Evolutionary conservation across 495 filamentous ascomycete genomes (phyloP), one percentile per base, ranked within the genome.

Genomic region (Halenospora varia): DNA sequence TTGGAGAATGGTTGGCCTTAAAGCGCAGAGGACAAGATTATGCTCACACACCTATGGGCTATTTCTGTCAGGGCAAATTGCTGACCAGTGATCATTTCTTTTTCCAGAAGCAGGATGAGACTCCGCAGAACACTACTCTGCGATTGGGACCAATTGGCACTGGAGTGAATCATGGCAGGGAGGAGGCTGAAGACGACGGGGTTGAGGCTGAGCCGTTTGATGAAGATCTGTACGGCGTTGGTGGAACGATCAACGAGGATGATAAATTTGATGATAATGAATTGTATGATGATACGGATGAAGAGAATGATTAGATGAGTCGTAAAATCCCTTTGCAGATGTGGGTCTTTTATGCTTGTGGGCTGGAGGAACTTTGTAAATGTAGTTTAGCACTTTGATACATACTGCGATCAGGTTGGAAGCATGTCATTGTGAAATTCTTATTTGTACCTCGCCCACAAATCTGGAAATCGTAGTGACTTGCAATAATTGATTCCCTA

Each of bases 1-100:
- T 81, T 1, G 68, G 76, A 10, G 77, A 82, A 19, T 83, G 78
- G 80, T 63, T 82, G 2, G 61, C 74, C 1, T 58, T 78, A 11
- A 69, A 74, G 8, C 72, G 77, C 15, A 76, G 77, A 47, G 76
- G 76, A 1, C 77, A 79, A 25, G 75, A 82, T 49, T 71, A 81
- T 11, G 58, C 68, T 15, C 73, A 82, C 39, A 84, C 80, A 0
- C 81, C 78, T 0, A 79, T 84, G 73, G 80, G 80, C 0, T 77
- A 76, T 59, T 68, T 84, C 3, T 78, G 75, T 46, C 74, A 72
- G 0, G 75, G 74, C 1, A 69, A 71, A 42, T 54, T 52, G 10
- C 66, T 78, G 2, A 56, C 57, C 9, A 54, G 26, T 35, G 57
- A 66, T 23, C 72, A 76, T 57, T 69, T 74, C 0, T 79, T 79